A percentile compares a stretch with the other conserved stretches of the same genome.
These are phyloP conservation scores for Rhizopogon rudus DNA, from an alignment of 768 basidiomycete genomes.

Conservation along the genomic window DNA sequence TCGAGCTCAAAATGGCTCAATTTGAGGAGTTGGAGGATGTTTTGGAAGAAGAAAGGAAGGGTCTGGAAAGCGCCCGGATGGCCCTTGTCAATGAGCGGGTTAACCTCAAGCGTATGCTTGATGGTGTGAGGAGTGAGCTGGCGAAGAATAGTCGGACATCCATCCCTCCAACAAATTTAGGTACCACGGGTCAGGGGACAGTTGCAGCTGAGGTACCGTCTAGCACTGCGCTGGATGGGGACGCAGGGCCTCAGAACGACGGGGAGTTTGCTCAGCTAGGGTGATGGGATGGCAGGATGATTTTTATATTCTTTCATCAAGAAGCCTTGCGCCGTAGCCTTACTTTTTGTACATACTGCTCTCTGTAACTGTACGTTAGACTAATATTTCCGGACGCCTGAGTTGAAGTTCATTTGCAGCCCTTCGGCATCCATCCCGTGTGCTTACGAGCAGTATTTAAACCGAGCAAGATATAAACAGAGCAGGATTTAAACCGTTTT, in stretches of 20 bases:
- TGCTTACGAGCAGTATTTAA: no score
- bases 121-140: conserved; percentile 61
- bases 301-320: conserved; percentile 23
- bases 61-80: conserved; percentile 78
- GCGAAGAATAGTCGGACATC: conserved; percentile 45
- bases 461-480: no score
- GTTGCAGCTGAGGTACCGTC: conserved; percentile 47
- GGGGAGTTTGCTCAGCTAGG: conserved; percentile 50
- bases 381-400: neutral
- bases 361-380: neutral
- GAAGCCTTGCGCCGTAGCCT: neutral
- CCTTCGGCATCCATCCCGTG: no score
- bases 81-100: conserved; percentile 76
- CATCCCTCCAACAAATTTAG: conserved; percentile 36
- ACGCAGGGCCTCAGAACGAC: conserved; percentile 50
- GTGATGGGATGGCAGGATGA: conserved; percentile 15
- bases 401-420: neutral
- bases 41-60: conserved; percentile 84
- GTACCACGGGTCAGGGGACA: conserved; percentile 59
- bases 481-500: neutral
- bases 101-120: conserved; percentile 66
- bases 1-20: conserved; percentile 91
- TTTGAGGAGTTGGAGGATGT: conserved; percentile 93
- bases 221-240: conserved; percentile 42
- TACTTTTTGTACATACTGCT: neutral